These are phyloP conservation scores for Torulaspora quercuum DNA, from an alignment of 805 yeast genomes.

Conservation along the genomic window DNA sequence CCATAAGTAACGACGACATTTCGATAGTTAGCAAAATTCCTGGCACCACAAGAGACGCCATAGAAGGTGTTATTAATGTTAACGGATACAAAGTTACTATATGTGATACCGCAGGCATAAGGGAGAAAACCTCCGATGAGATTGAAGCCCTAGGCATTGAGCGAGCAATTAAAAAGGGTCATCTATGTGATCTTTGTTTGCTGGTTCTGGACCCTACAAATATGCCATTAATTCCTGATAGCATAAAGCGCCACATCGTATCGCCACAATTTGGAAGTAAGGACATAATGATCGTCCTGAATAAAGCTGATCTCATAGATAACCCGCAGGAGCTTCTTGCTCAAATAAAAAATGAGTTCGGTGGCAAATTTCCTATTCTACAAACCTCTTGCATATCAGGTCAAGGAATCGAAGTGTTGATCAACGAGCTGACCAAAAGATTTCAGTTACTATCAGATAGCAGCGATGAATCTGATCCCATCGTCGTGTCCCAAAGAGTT, in stretches of 20 bases:
- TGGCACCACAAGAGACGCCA: constrained; percentile 89
- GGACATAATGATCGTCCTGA: constrained; percentile 45
- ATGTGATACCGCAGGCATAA: constrained; percentile 92
- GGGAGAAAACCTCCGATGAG: constrained; percentile 49
- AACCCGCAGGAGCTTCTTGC: constrained; percentile 24
- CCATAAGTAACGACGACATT: constrained; percentile 71
- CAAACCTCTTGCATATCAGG: constrained; percentile 60
- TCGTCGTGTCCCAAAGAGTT: constrained; percentile 69
- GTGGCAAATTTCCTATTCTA: constrained; percentile 23
- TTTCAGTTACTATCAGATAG: constrained; percentile 49
- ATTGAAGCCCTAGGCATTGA: constrained; percentile 80
- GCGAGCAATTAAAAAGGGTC: constrained; percentile 62
- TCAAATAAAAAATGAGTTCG: constrained; percentile 23
- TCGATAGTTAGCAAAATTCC: constrained; percentile 90
- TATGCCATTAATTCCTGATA: constrained; percentile 32
- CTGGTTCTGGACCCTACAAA: constrained; percentile 46
- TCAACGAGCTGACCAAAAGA: constrained; percentile 39
- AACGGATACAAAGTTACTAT: constrained; percentile 78
- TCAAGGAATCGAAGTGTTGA: constrained; percentile 52
- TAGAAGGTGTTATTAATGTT: constrained; percentile 77
- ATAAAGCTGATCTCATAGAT: constrained; percentile 54
- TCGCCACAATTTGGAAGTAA: constrained; percentile 15
- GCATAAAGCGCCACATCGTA: constrained; percentile 33
- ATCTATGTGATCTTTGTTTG: constrained; percentile 65
- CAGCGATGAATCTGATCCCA: constrained; percentile 56